Conservation (phyloP, 1,139 yeast genomes). For the Hansenula lynferdii region DNA sequence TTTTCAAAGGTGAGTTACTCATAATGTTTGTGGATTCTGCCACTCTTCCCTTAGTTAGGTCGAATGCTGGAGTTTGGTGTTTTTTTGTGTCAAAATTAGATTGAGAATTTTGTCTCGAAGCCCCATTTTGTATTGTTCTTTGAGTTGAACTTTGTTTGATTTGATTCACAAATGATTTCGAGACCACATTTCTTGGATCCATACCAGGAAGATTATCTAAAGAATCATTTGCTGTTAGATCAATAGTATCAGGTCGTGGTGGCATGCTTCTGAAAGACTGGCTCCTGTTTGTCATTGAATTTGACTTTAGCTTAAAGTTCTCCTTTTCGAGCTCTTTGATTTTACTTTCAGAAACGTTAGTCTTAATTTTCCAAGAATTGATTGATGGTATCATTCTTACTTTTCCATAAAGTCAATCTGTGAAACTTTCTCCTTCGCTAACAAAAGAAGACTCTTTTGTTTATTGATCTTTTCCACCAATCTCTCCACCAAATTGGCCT, state of each 20-base stretch:
- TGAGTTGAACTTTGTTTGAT: slow-evolving; percentile 16
- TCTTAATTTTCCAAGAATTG: no score
- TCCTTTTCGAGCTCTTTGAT: slow-evolving; percentile 12
- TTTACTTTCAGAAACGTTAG: background rate
- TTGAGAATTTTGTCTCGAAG: background rate
- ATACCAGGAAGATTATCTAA: slow-evolving; percentile 5
- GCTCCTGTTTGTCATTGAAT: no score
- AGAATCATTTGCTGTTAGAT: slow-evolving; percentile 14
- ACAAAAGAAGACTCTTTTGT: slow-evolving; percentile 15
- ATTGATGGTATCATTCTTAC: background rate
- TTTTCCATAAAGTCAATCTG: slow-evolving; percentile 12
- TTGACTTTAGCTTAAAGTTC: slow-evolving; percentile 5
- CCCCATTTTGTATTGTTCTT: slow-evolving; percentile 3
- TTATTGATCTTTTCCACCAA: slow-evolving; percentile 14
- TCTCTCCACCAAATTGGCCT: slow-evolving; percentile 8
- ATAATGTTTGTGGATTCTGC: slow-evolving; percentile 21
- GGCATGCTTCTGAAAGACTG: no score
- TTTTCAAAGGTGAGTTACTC: slow-evolving; percentile 7
- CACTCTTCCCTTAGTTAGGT: slow-evolving; percentile 13
- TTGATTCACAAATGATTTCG: slow-evolving; percentile 15
- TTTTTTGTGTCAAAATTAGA: background rate
- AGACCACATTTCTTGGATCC: slow-evolving; percentile 4
- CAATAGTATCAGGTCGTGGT: slow-evolving; percentile 15
- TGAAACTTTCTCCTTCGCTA: slow-evolving; percentile 18
- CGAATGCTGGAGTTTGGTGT: slow-evolving; percentile 3